phyloP scores from a whole-genome alignment of 371 early-diverging fungal species.

The Cokeromyces recurvatus region DNA sequence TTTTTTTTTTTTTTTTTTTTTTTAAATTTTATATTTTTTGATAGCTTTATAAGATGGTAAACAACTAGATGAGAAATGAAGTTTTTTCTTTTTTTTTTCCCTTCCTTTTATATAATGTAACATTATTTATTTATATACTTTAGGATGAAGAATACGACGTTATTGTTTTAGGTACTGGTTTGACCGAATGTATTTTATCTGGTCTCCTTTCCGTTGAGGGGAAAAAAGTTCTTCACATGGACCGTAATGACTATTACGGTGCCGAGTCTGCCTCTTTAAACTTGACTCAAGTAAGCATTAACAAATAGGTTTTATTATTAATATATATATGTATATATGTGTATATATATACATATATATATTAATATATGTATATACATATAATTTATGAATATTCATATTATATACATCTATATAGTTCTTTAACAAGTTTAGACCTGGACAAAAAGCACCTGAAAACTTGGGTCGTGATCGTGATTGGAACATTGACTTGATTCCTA shows the following conservation, averaged over 20 bases:
- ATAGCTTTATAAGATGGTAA: no score
- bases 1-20: no score
- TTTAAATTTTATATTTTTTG: no score
- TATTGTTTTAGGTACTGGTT: conserved; percentile 97
- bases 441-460: conserved; percentile 54
- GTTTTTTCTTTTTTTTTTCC: no score
- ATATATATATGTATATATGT: no score
- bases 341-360: no score
- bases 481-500: conserved; percentile 98
- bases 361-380: no score
- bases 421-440: conserved; percentile 81
- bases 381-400: no score
- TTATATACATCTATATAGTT: no score
- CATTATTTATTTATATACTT: no score
- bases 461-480: conserved; percentile 93
- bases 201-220: conserved; percentile 96
- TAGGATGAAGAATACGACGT: conserved; percentile 92
- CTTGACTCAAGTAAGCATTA: conserved; percentile 79
- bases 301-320: not conserved
- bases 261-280: conserved; percentile 93
- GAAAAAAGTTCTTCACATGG: conserved; percentile 98
- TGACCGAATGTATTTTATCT: conserved; percentile 98
- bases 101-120: no score
- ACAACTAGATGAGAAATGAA: no score
- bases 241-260: conserved; percentile 99